These are phyloP conservation scores for Cadophora luteo-olivacea DNA, from an alignment of 2,329 filamentous ascomycete genomes.

Conservation along the genomic window DNA sequence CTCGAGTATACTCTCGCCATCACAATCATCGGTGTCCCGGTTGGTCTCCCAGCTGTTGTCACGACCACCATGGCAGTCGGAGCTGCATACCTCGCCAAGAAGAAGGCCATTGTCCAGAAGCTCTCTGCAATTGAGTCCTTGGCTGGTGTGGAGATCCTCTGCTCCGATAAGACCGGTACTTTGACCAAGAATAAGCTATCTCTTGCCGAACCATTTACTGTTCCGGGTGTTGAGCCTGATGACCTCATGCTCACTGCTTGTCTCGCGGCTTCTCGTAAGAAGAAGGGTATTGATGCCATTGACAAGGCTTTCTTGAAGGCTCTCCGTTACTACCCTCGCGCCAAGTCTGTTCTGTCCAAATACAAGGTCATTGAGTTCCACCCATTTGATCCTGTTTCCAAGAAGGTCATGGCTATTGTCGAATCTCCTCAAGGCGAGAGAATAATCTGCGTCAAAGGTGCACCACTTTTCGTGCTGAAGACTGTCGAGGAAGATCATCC, in stretches of 20 bases:
- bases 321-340: constrained; percentile 80
- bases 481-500: constrained; percentile 86
- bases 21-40: constrained; percentile 89
- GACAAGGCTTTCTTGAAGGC: constrained; percentile 94
- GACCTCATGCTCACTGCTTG: constrained; percentile 94
- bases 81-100: constrained; percentile 89
- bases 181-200: constrained; percentile 95
- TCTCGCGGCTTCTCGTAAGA: constrained; percentile 88
- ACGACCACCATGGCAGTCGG: constrained; percentile 96
- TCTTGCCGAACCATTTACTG: constrained; percentile 82
- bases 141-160: constrained; percentile 91
- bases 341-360: constrained; percentile 80
- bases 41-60: constrained; percentile 91
- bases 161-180: constrained; percentile 93
- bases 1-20: constrained; percentile 87
- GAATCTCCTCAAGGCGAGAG: constrained; percentile 83
- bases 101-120: constrained; percentile 93
- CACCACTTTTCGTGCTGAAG: constrained; percentile 85
- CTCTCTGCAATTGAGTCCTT: constrained; percentile 90
- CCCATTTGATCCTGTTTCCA: constrained; percentile 91
- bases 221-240: constrained; percentile 81
- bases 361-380: constrained; percentile 86
- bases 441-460: constrained; percentile 90
- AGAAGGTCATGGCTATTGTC: constrained; percentile 87
- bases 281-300: constrained; percentile 94